Conservation (phyloP, 2,329 filamentous ascomycete species). For the Phialophora chinensis region DNA sequence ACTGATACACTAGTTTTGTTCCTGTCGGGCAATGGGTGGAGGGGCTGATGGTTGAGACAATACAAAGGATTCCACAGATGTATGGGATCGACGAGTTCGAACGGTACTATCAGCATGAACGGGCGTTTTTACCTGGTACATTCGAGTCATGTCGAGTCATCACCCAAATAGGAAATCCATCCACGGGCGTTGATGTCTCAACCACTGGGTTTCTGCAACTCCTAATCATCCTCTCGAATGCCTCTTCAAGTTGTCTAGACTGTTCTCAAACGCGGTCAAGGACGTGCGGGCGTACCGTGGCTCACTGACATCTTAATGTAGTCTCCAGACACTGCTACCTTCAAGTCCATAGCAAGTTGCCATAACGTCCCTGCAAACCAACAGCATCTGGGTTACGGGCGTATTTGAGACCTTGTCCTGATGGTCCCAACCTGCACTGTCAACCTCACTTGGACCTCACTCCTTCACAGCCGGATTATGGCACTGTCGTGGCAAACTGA, state of each 20-base stretch:
- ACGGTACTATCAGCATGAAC: slow-evolving; percentile 38
- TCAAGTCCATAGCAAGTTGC: background rate
- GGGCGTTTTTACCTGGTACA: slow-evolving; percentile 31
- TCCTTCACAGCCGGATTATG: background rate
- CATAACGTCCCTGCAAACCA: background rate
- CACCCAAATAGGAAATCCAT: slow-evolving; percentile 38
- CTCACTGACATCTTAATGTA: background rate
- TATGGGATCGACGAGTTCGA: slow-evolving; percentile 32
- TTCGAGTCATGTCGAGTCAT: slow-evolving; percentile 36
- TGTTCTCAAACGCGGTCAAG: slow-evolving; percentile 18
- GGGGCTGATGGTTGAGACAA: slow-evolving; percentile 35
- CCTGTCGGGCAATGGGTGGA: slow-evolving; percentile 35
- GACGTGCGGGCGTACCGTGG: background rate
- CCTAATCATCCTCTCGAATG: slow-evolving; percentile 21
- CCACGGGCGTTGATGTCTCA: slow-evolving; percentile 36
- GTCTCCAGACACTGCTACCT: background rate
- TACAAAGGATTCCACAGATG: slow-evolving; percentile 33
- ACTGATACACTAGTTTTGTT: slow-evolving; percentile 39
- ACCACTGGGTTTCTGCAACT: slow-evolving; percentile 24
- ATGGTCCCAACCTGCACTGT: background rate
- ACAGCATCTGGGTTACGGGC: background rate
- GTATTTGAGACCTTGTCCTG: background rate
- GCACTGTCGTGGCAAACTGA: background rate
- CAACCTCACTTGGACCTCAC: background rate
- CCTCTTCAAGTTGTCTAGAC: slow-evolving; percentile 22